A percentile compares a stretch with the other conserved stretches of the same genome.
phyloP scores from a whole-genome alignment of 2,329 filamentous ascomycete species.

The Cladosporium colombiae region DNA sequence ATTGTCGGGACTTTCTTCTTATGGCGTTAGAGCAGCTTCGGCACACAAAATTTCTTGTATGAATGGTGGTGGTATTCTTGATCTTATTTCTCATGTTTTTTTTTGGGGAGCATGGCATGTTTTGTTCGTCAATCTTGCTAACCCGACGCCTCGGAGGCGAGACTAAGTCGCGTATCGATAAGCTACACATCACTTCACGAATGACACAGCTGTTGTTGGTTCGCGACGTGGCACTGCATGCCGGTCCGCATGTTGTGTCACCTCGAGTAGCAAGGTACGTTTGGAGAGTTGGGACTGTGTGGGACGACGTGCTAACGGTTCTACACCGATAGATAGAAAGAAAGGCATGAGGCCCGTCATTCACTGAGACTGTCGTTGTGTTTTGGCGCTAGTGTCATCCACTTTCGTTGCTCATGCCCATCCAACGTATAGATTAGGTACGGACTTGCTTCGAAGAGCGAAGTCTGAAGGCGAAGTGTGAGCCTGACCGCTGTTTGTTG shows the following conservation, averaged over 20 bases:
- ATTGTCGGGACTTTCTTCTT: neutral
- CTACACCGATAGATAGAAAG: no score
- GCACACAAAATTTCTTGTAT: neutral
- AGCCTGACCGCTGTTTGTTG: conserved; percentile 6
- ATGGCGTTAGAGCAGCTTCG: conserved; percentile 12
- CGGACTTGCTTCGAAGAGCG: neutral
- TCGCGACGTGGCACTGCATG: neutral
- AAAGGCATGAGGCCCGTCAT: no score
- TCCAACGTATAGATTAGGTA: neutral
- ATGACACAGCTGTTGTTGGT: neutral
- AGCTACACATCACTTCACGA: neutral
- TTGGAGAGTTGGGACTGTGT: neutral
- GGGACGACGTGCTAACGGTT: neutral
- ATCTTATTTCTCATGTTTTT: no score
- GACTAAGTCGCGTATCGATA: neutral
- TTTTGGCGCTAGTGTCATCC: neutral
- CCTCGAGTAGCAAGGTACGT: neutral
- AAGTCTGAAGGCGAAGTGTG: neutral
- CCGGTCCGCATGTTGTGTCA: neutral
- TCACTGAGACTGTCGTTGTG: neutral
- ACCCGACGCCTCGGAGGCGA: neutral
- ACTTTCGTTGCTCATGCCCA: no score
- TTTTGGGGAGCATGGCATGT: no score
- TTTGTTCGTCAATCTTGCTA: no score
- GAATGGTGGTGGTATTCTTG: neutral